Base-by-base conservation (phyloP, 2,329 filamentous ascomycete species). In the Colletotrichum tofieldiae region DNA sequence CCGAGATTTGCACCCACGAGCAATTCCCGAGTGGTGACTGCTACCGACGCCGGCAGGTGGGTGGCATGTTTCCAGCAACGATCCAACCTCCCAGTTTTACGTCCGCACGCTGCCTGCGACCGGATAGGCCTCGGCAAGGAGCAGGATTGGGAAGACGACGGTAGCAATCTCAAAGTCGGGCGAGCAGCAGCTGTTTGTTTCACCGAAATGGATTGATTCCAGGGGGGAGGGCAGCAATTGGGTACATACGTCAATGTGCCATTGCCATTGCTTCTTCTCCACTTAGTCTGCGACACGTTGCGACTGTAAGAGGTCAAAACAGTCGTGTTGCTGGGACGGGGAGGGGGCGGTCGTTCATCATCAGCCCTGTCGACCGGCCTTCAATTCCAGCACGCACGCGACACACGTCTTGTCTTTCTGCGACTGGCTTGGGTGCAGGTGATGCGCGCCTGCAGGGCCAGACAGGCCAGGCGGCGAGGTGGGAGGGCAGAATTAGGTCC, bases 101-200 rank as follows among this genome's bases (percentile, higher is more conserved):
- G 9, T 35, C 14, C 29, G 6, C 32, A 41, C 45, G 54, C 37
- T 45, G n/a, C 32, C 37, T 12, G 52, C 41, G 39, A 52, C 64
- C 29, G 35, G 29, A 16, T 26, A 18, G 41, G 51, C 52, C 52
- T 37, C 32, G 55, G 55, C 23, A 26, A 23, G 37, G 12, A 39
- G 32, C 18, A 55, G 35, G 56, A 39, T 18, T 23, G 16, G 16
- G 47, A 56, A 39, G 26, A 60, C 23, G 45, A 55, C 65, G 49
- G 18, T 20, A 47, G 70, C 37, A 65, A 55, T 64, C 65, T 61
- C 60, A 60, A 60, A 49, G 49, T 60, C 65, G 69, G 65, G 59
- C 43, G 39, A 65, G 54, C 6, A 63, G 52, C 59, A 72, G 54
- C 43, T 32, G 12, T 35, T 35, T 63, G 69, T 72, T 72, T 69